These are phyloP conservation scores for Excoecaria agallocha DNA, from an alignment of 345 rosid species.

Conservation along the genomic window DNA sequence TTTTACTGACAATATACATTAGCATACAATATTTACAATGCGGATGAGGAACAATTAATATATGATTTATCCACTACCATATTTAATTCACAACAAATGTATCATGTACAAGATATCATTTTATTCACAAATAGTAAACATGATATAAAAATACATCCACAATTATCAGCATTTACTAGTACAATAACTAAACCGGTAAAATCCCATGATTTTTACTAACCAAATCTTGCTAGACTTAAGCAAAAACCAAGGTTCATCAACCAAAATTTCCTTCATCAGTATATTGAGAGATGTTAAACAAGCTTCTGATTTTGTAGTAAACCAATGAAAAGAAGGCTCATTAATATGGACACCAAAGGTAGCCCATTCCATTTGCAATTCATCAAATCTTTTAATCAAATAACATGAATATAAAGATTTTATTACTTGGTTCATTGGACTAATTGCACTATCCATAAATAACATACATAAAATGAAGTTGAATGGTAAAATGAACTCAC, in stretches of 20 bases:
- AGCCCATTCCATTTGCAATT: not conserved
- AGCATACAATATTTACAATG: no score
- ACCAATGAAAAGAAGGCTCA: not conserved
- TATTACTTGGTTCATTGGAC: not conserved
- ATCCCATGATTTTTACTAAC: not conserved
- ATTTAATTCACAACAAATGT: no score
- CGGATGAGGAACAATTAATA: no score
- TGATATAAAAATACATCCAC: no score
- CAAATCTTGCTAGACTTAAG: not conserved
- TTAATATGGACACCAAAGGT: not conserved
- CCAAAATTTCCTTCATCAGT: not conserved
- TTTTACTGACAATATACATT: no score
- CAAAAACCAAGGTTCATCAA: not conserved
- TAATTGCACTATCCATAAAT: not conserved
- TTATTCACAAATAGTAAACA: no score
- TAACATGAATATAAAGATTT: not conserved
- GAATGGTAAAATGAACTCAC: conserved; percentile 47
- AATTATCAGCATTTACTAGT: not conserved
- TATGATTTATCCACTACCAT: no score
- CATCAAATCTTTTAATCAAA: not conserved
- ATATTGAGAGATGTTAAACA: not conserved
- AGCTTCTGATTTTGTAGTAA: not conserved
- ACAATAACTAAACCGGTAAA: not conserved
- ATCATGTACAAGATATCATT: no score
- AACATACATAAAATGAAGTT: not conserved